A percentile compares a stretch with the other conserved stretches of the same genome.
Evolutionary conservation across 768 basidiomycete species (phyloP).

Genomic region (Rhizopogon vinicolor): DNA sequence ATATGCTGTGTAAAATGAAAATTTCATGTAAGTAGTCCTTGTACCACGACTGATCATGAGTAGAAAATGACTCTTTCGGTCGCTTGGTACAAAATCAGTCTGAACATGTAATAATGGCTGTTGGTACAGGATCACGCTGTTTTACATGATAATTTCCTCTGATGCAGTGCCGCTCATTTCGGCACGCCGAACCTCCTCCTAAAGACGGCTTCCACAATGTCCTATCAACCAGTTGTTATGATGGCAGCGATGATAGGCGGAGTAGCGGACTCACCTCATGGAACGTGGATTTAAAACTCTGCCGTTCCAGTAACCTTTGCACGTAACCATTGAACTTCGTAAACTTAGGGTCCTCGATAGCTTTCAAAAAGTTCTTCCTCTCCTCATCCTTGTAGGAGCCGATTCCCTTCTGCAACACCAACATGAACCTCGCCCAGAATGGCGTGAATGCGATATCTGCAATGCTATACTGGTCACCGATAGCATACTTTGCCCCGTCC

Average conservation of each 20-base stretch:
- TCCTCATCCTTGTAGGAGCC: conserved; percentile 46
- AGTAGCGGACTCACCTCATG: conserved; percentile 36
- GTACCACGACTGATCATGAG: too few relatives aligned
- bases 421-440: conserved; percentile 51
- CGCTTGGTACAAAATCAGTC: not conserved
- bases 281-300: conserved; percentile 53
- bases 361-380: conserved; percentile 39
- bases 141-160: not conserved
- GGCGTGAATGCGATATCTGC: conserved; percentile 61
- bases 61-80: not conserved
- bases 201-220: conserved; percentile 3
- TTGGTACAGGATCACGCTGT: not conserved
- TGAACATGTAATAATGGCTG: not conserved
- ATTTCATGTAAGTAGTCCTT: too few relatives aligned
- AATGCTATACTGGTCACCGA: conserved; percentile 33
- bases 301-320: conserved; percentile 41
- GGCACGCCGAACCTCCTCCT: conserved; percentile 2
- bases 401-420: conserved; percentile 43
- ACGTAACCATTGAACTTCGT: conserved; percentile 47
- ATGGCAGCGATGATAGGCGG: not conserved
- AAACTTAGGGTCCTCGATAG: conserved; percentile 38
- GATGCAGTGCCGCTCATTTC: conserved; percentile 1
- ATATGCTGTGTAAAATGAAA: too few relatives aligned
- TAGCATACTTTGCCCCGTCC: conserved; percentile 31
- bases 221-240: conserved; percentile 4